These are phyloP conservation scores for Penicillium crystallinum DNA, from an alignment of 495 filamentous ascomycete genomes.

Conservation along the genomic window DNA sequence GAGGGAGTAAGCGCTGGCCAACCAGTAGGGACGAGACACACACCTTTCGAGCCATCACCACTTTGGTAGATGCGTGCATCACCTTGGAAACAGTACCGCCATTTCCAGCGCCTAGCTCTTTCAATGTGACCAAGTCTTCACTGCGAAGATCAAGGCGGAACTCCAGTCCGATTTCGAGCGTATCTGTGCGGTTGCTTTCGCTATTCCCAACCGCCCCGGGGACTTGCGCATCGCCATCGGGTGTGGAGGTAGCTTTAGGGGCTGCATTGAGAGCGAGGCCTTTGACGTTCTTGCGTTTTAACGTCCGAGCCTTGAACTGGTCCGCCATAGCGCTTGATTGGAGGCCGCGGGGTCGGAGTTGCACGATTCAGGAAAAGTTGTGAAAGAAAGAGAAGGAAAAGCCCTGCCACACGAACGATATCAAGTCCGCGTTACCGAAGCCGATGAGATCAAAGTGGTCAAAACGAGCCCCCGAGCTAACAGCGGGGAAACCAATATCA, in stretches of 20 bases:
- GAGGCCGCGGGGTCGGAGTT: constrained; percentile 5
- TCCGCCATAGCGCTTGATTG: constrained; percentile 63
- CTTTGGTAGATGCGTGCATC: constrained; percentile 87
- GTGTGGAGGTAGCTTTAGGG: constrained; percentile 53
- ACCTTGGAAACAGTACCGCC: constrained; percentile 98
- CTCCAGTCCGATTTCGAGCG: constrained; percentile 92
- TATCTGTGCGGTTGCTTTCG: constrained; percentile 62
- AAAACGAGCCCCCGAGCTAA: constrained; percentile 21
- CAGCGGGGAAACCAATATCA: constrained; percentile 33
- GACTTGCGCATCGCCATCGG: constrained; percentile 54
- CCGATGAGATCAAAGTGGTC: constrained; percentile 14
- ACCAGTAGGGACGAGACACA: constrained; percentile 6
- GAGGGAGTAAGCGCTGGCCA: constrained; percentile 8
- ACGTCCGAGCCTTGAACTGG: constrained; percentile 77
- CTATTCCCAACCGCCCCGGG: constrained; percentile 56
- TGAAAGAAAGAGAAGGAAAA: constrained; percentile 1
- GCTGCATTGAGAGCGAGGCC: constrained; percentile 78
- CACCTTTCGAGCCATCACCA: constrained; percentile 97
- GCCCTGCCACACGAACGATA: constrained; percentile 2
- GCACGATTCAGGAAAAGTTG: constrained; percentile 2
- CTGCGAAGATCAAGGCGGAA: constrained; percentile 88
- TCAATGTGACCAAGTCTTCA: constrained; percentile 87
- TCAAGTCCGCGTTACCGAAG: constrained; percentile 9
- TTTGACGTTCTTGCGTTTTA: constrained; percentile 98
- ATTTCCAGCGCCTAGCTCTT: constrained; percentile 94